Base-by-base conservation (phyloP, 139 green algal genomes). In the Pleodorina starrii region DNA sequence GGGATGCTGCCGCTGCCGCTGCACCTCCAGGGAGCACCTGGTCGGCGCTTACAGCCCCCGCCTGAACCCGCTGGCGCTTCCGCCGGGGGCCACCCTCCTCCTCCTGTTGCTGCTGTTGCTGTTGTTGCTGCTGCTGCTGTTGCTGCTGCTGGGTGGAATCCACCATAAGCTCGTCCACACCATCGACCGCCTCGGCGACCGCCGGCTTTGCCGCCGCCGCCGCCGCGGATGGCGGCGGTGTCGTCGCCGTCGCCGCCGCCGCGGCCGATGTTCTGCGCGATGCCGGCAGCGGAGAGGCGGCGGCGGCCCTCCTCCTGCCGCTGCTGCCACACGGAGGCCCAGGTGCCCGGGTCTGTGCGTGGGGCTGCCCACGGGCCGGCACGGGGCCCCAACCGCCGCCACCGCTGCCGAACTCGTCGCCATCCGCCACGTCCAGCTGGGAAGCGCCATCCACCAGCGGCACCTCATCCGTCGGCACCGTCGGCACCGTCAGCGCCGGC, bases 151-250 rank as follows among this genome's bases (percentile, higher is more conserved):
- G 77, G 5, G 77, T 84, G 29, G 17, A 6, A 0, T 84, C 77
- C 48, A 84, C 77, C 7, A 36, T 1, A 1, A 84, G 21, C 50
- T 84, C 77, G 4, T 84, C 77, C 77, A 84, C 77, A 0, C 77
- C 48, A 35, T 84, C 77, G 10, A 84, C 50, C 10, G 75, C 48
- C 29, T 9, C 75, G 12, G 35, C 63, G 63, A 7, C 6, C 38
- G 35, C 68, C 63, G 63, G 29, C 32, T 10, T 21, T 48, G 68
- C 32, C 16, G 32, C 35, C 16, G 32, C 25, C 36, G 32, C 1
- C 6, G 68, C 32, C 25, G 5, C 19, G 2, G n/a, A 21, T 42
- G 73, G 42, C 42, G 43, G 42, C 73, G 73, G 40, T 40, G 11
- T 3, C 73, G 23, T 1, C 27, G 42, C 9, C 40, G 23, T 3